Evolutionary conservation across 441 rosid genomes (phyloP).

Genomic region (Erodium texanum): DNA sequence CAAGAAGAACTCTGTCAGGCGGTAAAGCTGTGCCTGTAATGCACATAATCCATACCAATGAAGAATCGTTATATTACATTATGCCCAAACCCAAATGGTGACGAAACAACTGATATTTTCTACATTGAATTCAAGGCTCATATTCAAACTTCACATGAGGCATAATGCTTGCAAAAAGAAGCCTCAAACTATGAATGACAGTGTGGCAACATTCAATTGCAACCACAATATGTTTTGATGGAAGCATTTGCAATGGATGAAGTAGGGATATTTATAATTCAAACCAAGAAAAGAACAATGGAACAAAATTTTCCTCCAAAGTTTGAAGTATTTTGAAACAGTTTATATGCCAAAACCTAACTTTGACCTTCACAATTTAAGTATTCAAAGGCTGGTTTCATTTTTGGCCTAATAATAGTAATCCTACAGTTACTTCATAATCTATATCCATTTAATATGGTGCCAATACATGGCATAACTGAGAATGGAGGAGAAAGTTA

Average conservation of each 20-base stretch:
- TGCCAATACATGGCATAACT: not conserved
- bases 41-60: not conserved
- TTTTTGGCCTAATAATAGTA: constrained; percentile 7
- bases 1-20: constrained; percentile 72
- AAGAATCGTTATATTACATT: constrained; percentile 1
- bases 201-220: not conserved
- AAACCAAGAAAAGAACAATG: not conserved
- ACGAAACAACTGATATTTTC: not conserved
- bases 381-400: not conserved
- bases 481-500: constrained; percentile 17
- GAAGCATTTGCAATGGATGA: not conserved
- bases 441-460: constrained; percentile 1
- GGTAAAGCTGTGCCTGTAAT: constrained; percentile 75
- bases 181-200: not conserved
- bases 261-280: not conserved
- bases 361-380: not conserved
- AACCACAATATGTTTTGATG: not conserved
- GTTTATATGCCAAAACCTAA: not conserved
- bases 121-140: not conserved
- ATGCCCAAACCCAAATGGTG: not conserved
- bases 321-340: not conserved
- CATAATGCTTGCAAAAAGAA: not conserved
- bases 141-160: constrained; percentile 5
- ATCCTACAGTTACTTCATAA: not conserved
- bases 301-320: constrained; percentile 7